Evolutionary conservation across 2,329 filamentous ascomycete species (phyloP).

Genomic region (Fusarium veterinarium): DNA sequence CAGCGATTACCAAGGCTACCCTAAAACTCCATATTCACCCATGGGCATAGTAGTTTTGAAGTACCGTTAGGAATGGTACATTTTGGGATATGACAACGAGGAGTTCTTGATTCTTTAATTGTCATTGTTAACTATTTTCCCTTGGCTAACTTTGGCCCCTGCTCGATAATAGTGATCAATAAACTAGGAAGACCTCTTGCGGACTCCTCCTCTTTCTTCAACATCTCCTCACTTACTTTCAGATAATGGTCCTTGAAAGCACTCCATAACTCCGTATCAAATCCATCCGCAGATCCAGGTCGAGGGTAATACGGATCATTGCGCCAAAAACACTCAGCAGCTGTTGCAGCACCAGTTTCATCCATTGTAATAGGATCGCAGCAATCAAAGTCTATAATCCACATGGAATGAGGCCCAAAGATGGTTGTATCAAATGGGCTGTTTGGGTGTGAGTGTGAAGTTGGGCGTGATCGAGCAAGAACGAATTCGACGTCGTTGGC

Average conservation of each 20-base stretch:
- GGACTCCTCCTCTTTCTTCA: neutral
- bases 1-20: neutral
- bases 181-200: neutral
- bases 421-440: neutral
- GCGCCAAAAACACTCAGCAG: constrained; percentile 56
- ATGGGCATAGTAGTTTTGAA: no score
- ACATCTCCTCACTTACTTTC: neutral
- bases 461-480: constrained; percentile 47
- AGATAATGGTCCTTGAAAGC: constrained; percentile 33
- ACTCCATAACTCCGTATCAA: constrained; percentile 39
- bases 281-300: constrained; percentile 39
- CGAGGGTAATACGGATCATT: constrained; percentile 66
- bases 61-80: no score
- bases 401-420: constrained; percentile 53
- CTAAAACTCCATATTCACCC: neutral
- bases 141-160: neutral
- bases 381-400: constrained; percentile 62
- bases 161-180: constrained; percentile 6
- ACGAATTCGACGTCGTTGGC: constrained; percentile 68
- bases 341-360: constrained; percentile 52
- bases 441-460: neutral
- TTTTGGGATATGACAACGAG: neutral
- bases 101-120: neutral
- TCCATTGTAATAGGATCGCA: constrained; percentile 52
- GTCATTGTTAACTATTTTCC: neutral